phyloP scores from a whole-genome alignment of 768 basidiomycete genomes.

The Megacollybia marginata region DNA sequence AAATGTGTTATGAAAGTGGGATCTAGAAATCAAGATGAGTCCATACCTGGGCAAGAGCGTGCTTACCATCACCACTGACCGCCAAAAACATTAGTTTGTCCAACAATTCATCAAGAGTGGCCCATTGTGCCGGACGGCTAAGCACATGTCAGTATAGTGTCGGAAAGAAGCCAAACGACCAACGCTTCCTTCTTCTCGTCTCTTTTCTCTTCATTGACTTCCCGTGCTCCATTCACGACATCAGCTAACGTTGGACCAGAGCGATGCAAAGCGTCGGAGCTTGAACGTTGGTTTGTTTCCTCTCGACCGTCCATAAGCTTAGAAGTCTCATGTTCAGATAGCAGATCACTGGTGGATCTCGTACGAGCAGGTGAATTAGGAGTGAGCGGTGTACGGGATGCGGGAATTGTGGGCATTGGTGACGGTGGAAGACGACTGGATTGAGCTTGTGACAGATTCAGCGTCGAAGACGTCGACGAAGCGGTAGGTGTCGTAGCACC shows the following conservation, averaged over 20 bases:
- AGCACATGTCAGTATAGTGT: background rate
- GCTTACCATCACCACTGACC: slow-evolving; percentile 75
- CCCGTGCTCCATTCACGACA: slow-evolving; percentile 11
- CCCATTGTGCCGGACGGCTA: slow-evolving; percentile 60
- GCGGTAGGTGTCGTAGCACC: slow-evolving; percentile 46
- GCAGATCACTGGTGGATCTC: slow-evolving; percentile 48
- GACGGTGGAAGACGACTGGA: slow-evolving; percentile 19
- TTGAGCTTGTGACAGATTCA: slow-evolving; percentile 19
- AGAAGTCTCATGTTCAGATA: slow-evolving; percentile 31
- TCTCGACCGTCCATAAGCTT: slow-evolving; percentile 6
- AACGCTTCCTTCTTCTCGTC: slow-evolving; percentile 46
- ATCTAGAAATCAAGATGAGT: slow-evolving; percentile 35
- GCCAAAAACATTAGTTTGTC: slow-evolving; percentile 79
- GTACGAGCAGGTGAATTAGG: slow-evolving; percentile 45
- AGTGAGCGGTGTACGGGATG: slow-evolving; percentile 26
- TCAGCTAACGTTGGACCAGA: slow-evolving; percentile 1
- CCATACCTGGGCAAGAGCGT: background rate
- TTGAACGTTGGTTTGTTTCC: background rate
- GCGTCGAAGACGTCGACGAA: slow-evolving; percentile 28
- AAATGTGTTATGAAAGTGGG: slow-evolving; percentile 74
- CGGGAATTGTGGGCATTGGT: slow-evolving; percentile 24
- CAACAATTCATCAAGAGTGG: slow-evolving; percentile 69
- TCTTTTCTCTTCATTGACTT: slow-evolving; percentile 23
- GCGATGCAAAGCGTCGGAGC: background rate
- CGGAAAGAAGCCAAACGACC: slow-evolving; percentile 11